Evolutionary conservation across 202 grass and related monocot genomes (phyloP).

Genomic region (Setaria viridis): DNA sequence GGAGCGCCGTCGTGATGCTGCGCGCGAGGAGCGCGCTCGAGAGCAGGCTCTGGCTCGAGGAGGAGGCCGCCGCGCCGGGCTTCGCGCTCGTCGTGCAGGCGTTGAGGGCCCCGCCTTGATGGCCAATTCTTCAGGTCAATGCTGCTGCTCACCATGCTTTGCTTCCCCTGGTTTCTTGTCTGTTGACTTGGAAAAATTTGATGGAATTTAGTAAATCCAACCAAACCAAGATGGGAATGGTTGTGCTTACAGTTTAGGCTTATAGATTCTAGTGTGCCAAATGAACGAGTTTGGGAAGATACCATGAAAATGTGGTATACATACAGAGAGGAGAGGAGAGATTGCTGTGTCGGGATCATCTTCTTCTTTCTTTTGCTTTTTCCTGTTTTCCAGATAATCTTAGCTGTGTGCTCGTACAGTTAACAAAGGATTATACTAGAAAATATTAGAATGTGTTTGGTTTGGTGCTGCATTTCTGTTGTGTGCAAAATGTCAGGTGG

Average conservation of each 20-base stretch:
- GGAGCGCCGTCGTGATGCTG: constrained; percentile 77
- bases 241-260: constrained; percentile 19
- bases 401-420: constrained; percentile 32
- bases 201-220: constrained; percentile 9
- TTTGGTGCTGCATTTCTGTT: constrained; percentile 17
- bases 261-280: constrained; percentile 11
- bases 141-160: constrained; percentile 1
- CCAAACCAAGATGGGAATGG: background rate
- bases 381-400: constrained; percentile 4
- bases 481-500: constrained; percentile 9
- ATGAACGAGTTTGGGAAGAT: background rate
- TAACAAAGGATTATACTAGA: constrained; percentile 36
- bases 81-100: constrained; percentile 85
- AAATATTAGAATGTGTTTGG: background rate
- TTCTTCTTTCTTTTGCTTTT: background rate
- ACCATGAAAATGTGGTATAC: constrained; percentile 29
- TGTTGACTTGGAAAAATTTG: background rate
- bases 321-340: background rate
- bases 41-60: constrained; percentile 92
- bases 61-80: constrained; percentile 59
- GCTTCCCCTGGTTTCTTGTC: background rate
- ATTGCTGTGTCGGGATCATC: constrained; percentile 23
- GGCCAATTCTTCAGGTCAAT: background rate
- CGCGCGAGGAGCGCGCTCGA: constrained; percentile 72
- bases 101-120: constrained; percentile 57